Evolutionary conservation across 768 basidiomycete species (phyloP), one percentile per base, ranked within the genome.

Genomic region (Tulasnella sp.): DNA sequence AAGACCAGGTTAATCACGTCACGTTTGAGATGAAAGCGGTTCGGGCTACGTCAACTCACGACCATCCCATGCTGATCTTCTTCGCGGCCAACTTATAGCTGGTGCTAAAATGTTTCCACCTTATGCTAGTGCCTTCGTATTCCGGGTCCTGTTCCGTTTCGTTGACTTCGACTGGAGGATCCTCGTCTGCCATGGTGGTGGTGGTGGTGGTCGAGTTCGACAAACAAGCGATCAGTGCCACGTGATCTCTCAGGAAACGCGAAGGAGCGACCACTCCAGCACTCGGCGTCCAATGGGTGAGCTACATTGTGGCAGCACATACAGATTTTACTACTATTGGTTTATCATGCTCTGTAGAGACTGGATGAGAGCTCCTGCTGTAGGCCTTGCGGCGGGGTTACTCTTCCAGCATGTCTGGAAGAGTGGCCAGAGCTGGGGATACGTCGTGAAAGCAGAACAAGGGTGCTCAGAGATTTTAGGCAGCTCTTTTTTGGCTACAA

Each of bases 51-150:
- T 52, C 25, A 22, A 74, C 72, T 58, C 52, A 74, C 72, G 72
- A 54, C 72, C 72, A 74, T 36, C 72, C 72, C 72, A 74, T 74
- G 49, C 72, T 74, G 6, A 74, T 54, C 72, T 74, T 74, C 29
- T 74, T 74, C 29, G 72, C 72, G 14, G 72, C 72, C 49, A 74
- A 74, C 31, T 74, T 52, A 38, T 54, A 74, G 38, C 72, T 74
- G 45, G 72, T 58, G 38, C 54, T 58, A 36, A 74, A 74, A 19
- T 74, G 72, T 37, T 74, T 74, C 72, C 72, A 74, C 12, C 72
- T 49, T 29, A 74, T 74, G 36, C 72, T 74, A 34, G 72, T 74
- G 9, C 72, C 72, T 39, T 74, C 45, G 36, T 74, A 74, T 0
- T 37, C 45, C 0, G 42, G 17, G 17, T 74, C 72, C 9, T 9